Evolutionary conservation across 768 basidiomycete genomes (phyloP), one percentile per base, ranked within the genome.

Genomic region (Holtermannia corniformis): DNA sequence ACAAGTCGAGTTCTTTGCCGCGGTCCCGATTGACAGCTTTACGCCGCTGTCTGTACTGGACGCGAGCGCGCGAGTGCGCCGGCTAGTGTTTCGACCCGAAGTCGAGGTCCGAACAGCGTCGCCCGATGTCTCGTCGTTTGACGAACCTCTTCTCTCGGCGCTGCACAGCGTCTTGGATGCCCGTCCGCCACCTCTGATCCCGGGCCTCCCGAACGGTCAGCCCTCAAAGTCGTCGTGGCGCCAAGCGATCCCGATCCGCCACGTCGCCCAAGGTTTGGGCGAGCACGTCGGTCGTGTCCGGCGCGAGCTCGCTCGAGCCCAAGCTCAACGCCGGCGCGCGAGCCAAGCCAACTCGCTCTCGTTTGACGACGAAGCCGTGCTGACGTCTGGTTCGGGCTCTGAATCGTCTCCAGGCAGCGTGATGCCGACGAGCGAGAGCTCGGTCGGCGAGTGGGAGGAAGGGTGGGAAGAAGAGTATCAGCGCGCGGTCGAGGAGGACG

Each of bases 161-260:
- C 79, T 92, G 53, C 70, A 80, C 0, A 81, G 79, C 1, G 79
- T 78, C 10, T 75, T 89, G 26, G 80, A 80, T 28, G 75, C 76
- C 21, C 74, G 67, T 16, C 56, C 63, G 41, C 63, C 74, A 19
- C 70, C 51, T 1, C 77, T 81, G 26, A 77, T 90, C 1, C 89
- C 89, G 0, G 86, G 87, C 81, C 77, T 84, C 32, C 88, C 87
- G 0, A 91, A 91, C 58, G 87, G 86, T 12, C 44, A 52, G 22
- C 62, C 64, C 1, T 41, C 22, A n/a, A 26, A 54, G 24, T 44
- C 43, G 45, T 56, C 56, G 22, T 61, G 59, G 50, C 25, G 27
- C 1, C 26, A 45, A 19, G 47, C 58, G 24, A 63, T 66, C 21
- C 65, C 65, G 7, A 62, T 63, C 54, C 51, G 62, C 40, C 54